Conservation (phyloP, 2,329 filamentous ascomycete species). For the Emergomyces orientalis region DNA sequence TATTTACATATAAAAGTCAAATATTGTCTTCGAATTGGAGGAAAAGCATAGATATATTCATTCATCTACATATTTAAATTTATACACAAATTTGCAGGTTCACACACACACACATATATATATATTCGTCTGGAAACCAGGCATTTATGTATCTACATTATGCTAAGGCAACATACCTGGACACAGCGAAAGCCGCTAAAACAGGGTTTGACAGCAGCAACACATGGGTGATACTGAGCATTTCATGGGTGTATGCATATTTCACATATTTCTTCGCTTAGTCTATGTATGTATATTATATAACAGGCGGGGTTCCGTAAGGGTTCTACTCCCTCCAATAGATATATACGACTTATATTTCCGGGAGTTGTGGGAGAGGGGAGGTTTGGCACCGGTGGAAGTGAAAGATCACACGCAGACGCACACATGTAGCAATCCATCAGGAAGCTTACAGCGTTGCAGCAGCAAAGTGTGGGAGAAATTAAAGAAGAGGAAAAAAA, state of each 20-base stretch:
- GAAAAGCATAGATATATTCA: too few relatives aligned
- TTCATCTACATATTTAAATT: too few relatives aligned
- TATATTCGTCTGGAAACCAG: too few relatives aligned
- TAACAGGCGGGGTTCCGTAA: background rate
- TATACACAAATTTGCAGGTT: too few relatives aligned
- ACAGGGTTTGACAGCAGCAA: background rate
- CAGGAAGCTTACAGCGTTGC: constrained; percentile 8
- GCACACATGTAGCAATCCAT: background rate
- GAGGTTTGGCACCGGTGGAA: background rate
- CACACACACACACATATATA: too few relatives aligned
- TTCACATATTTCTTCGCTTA: background rate
- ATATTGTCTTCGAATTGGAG: too few relatives aligned
- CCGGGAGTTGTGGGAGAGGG: background rate
- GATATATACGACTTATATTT: background rate
- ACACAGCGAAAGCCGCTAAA: too few relatives aligned
- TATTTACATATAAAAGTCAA: too few relatives aligned
- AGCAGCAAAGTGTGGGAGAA: constrained; percentile 5
- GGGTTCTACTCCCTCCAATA: background rate
- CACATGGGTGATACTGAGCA: background rate
- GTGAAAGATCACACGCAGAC: background rate
- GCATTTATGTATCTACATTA: too few relatives aligned
- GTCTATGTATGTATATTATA: background rate
- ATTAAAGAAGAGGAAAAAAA: constrained; percentile 1
- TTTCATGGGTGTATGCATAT: background rate
- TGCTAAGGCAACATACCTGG: too few relatives aligned